A percentile compares a stretch with the other conserved stretches of the same genome.
Evolutionary conservation across 305 asterid species (phyloP).

Genomic region (Andrographis paniculata): DNA sequence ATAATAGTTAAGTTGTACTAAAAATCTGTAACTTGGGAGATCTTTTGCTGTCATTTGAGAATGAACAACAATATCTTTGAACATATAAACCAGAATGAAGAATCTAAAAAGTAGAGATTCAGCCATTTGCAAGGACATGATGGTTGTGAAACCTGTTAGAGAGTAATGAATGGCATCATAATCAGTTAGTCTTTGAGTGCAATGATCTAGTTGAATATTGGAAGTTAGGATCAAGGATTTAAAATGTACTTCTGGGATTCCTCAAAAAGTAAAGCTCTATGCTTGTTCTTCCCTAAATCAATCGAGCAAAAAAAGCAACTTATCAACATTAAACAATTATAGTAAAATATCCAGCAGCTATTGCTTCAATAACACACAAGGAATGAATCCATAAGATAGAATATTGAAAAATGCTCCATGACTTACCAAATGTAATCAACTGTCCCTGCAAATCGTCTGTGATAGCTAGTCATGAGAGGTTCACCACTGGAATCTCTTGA

Average conservation of each 20-base stretch:
- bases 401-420: conserved; percentile 12
- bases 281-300: too few relatives aligned
- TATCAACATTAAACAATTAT: neutral
- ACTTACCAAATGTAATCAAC: conserved; percentile 96
- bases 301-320: too few relatives aligned
- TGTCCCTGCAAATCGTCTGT: conserved; percentile 77
- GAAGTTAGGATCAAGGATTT: neutral
- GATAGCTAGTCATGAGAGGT: conserved; percentile 84
- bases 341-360: neutral
- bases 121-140: neutral
- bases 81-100: neutral
- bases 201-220: neutral
- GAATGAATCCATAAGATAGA: neutral
- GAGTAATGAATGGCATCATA: neutral
- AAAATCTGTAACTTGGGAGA: neutral
- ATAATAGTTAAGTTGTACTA: neutral
- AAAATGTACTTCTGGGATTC: too few relatives aligned
- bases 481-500: conserved; percentile 80
- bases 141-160: neutral
- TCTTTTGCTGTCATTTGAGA: neutral
- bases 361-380: conserved; percentile 14
- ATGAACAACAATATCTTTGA: neutral
- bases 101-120: neutral
- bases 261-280: too few relatives aligned
- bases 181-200: neutral